These are phyloP conservation scores for Trichoderma asperelloides DNA, from an alignment of 495 filamentous ascomycete genomes.

Conservation along the genomic window DNA sequence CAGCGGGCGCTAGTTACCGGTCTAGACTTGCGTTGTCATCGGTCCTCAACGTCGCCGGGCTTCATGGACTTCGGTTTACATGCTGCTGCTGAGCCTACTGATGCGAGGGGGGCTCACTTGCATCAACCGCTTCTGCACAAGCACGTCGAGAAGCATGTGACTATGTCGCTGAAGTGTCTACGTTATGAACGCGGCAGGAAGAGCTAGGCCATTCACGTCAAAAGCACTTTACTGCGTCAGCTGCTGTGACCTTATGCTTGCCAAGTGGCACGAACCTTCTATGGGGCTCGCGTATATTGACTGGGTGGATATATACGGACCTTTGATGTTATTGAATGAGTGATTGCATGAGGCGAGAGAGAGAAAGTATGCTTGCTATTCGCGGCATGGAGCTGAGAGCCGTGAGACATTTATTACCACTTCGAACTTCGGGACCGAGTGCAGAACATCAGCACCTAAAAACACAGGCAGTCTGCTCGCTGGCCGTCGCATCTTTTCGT, in stretches of 20 bases:
- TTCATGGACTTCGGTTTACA: neutral
- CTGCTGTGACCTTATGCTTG: neutral
- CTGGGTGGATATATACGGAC: neutral
- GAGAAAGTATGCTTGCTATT: neutral
- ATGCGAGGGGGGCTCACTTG: neutral
- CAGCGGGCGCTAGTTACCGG: neutral
- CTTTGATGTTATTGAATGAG: neutral
- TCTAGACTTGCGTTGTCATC: neutral
- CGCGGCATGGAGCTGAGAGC: neutral
- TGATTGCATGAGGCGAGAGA: neutral
- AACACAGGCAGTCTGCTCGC: neutral
- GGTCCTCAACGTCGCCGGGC: neutral
- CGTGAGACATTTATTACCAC: neutral
- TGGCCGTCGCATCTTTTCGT: neutral
- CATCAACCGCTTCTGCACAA: neutral
- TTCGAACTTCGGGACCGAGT: neutral
- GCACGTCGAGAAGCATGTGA: neutral
- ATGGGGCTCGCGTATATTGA: neutral
- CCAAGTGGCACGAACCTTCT: neutral
- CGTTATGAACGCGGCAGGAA: neutral
- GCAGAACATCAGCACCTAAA: neutral
- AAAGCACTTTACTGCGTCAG: neutral
- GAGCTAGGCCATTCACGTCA: neutral
- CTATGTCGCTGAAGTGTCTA: neutral
- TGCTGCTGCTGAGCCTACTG: neutral